A percentile compares a stretch with the other conserved stretches of the same genome.
Evolutionary conservation across 345 rosid genomes (phyloP).

Genomic region (Eucalyptus sp.): DNA sequence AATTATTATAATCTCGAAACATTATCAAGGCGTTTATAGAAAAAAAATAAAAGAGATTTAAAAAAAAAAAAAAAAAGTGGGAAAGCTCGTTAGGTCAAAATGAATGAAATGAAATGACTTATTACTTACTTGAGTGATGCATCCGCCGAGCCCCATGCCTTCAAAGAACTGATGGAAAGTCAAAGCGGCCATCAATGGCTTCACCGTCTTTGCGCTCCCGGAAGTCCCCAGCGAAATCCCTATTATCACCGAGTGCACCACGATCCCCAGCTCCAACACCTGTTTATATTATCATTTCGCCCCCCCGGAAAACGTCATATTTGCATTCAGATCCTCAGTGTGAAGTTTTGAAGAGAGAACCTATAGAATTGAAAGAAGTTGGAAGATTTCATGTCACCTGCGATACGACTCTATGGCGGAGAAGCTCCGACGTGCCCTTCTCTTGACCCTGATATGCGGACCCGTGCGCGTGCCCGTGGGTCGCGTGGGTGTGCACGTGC

Average conservation of each 20-base stretch:
- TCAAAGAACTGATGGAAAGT: conserved; percentile 75
- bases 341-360: too few species aligned
- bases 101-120: background rate
- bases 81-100: background rate
- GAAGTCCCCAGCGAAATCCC: conserved; percentile 64
- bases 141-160: conserved; percentile 73
- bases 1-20: background rate
- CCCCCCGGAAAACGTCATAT: background rate
- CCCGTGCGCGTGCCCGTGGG: too few species aligned
- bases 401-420: too few species aligned
- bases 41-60: background rate
- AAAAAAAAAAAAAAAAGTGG: background rate
- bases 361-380: too few species aligned
- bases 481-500: too few species aligned
- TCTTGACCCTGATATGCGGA: too few species aligned
- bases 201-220: conserved; percentile 33
- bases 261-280: conserved; percentile 68
- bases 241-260: conserved; percentile 61
- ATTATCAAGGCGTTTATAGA: background rate
- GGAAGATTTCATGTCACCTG: too few species aligned
- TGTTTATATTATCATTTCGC: background rate
- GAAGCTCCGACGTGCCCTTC: too few species aligned
- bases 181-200: conserved; percentile 44
- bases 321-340: too few species aligned
- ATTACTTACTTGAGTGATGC: conserved; percentile 34